Evolutionary conservation across 805 yeast genomes (phyloP), one percentile per base, ranked within the genome.

Genomic region (Priceomyces haplophilus): DNA sequence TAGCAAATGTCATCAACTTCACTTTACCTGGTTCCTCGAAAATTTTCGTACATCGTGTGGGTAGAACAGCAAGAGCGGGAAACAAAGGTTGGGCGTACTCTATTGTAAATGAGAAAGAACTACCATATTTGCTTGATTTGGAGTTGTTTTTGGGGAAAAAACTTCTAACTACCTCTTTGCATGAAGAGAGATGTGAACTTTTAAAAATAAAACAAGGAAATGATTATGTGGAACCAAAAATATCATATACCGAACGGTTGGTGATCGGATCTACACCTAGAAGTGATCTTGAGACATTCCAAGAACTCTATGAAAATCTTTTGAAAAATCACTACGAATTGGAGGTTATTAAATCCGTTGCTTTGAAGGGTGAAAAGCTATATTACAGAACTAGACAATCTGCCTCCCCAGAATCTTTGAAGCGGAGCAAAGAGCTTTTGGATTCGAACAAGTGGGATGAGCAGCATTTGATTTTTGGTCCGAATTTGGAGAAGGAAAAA

Each of bases 21-120:
- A 81, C 96, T 1, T 73, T 93, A 46, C 98, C 98, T 8, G 85
- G 88, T 1, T 83, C 95, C 1, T 88, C 97, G 3, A 93, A 95
- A 64, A 85, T 91, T 45, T 93, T 93, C 64, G 79, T 93, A 43
- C 99, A 93, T 67, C 82, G 99, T 68, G 98, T 93, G 37, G 99
- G 99, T 64, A 83, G 99, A 76, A 93, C 99, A 36, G 99, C 99
- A 8, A 85, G 99, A 76, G 99, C 99, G 7, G 99, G 99, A 61
- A 85, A 88, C 61, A 81, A 78, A 53, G 99, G 99, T 59, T 89
- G 97, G 95, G 99, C 99, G 0, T 93, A 87, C 61, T 84, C 97
- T 2, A 79, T 93, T 46, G 84, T 90, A 6, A 75, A 82, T 44
- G 96, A 89, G 50, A 74, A 79, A 42, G 99, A 93, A 61, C 65